A percentile compares a stretch with the other conserved stretches of the same genome.
These are phyloP conservation scores for Penicillium diatomitis DNA, from an alignment of 495 filamentous ascomycete genomes.

Conservation along the genomic window DNA sequence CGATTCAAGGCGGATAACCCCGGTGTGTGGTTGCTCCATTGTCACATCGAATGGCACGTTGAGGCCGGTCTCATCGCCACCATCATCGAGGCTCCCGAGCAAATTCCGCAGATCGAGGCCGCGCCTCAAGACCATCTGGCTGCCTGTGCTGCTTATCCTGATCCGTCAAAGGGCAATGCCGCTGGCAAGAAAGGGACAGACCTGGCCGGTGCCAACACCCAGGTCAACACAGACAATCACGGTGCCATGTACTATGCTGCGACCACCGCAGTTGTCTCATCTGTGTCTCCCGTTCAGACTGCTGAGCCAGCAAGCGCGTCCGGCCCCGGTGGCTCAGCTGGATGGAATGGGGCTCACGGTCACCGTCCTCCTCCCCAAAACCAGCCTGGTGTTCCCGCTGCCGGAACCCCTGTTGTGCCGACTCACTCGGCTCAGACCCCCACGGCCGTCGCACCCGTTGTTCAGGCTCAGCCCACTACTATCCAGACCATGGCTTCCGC, in stretches of 20 bases:
- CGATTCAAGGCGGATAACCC: constrained; percentile 65
- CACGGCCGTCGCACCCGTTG: neutral
- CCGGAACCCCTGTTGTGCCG: neutral
- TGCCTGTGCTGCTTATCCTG: constrained; percentile 15
- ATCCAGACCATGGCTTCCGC: neutral
- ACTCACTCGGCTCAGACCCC: neutral
- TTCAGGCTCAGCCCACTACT: neutral
- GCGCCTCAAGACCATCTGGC: constrained; percentile 17
- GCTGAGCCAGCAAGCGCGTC: neutral
- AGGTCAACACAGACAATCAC: constrained; percentile 2
- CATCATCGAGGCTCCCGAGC: constrained; percentile 50
- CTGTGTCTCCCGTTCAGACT: neutral
- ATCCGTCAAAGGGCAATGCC: constrained; percentile 12
- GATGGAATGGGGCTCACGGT: too few relatives aligned
- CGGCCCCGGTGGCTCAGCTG: too few relatives aligned
- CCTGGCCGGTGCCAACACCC: constrained; percentile 9
- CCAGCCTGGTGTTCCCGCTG: neutral
- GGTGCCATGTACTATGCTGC: constrained; percentile 13
- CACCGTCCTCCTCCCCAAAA: neutral
- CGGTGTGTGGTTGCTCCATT: constrained; percentile 74
- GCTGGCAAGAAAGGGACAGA: constrained; percentile 17
- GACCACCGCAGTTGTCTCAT: neutral
- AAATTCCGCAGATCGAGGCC: constrained; percentile 10
- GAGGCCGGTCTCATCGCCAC: constrained; percentile 61
- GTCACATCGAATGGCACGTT: constrained; percentile 77